phyloP scores from a whole-genome alignment of 371 early-diverging fungal species.

The Cokeromyces recurvatus region DNA sequence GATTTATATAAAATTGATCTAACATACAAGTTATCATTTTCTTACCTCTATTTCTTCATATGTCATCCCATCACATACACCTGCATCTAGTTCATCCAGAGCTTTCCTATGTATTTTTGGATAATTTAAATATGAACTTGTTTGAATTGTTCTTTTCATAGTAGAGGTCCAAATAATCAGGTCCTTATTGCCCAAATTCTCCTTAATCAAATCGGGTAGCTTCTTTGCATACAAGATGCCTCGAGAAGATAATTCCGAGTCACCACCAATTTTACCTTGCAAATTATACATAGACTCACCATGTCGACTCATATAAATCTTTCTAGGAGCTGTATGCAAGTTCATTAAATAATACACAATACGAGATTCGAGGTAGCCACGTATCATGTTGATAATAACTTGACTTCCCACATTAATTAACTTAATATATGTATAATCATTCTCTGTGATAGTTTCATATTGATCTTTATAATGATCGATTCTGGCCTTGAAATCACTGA shows the following conservation, averaged over 20 bases:
- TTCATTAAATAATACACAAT: conserved; percentile 98
- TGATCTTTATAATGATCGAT: conserved; percentile 85
- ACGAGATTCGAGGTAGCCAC: conserved; percentile 90
- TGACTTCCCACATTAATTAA: conserved; percentile 90
- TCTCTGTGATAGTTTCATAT: conserved; percentile 83
- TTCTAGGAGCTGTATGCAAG: conserved; percentile 87
- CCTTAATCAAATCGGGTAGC: conserved; percentile 75
- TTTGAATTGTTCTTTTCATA: conserved; percentile 86
- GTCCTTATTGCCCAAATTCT: conserved; percentile 63
- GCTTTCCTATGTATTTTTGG: conserved; percentile 95
- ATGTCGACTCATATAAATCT: conserved; percentile 89
- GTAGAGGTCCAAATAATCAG: conserved; percentile 95
- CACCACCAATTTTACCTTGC: conserved; percentile 92
- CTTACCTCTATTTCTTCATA: conserved; percentile 93
- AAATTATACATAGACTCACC: conserved; percentile 91
- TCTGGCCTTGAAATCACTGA: conserved; percentile 81
- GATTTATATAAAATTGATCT: too few species aligned
- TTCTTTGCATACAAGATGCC: conserved; percentile 80
- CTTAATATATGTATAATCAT: conserved; percentile 81
- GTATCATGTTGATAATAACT: conserved; percentile 80
- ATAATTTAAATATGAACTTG: conserved; percentile 71
- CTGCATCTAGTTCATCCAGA: conserved; percentile 95
- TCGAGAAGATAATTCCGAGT: conserved; percentile 81
- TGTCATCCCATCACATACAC: conserved; percentile 97
- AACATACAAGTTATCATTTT: background rate